These are phyloP conservation scores for Candida argentea DNA, from an alignment of 805 yeast genomes.

Conservation along the genomic window DNA sequence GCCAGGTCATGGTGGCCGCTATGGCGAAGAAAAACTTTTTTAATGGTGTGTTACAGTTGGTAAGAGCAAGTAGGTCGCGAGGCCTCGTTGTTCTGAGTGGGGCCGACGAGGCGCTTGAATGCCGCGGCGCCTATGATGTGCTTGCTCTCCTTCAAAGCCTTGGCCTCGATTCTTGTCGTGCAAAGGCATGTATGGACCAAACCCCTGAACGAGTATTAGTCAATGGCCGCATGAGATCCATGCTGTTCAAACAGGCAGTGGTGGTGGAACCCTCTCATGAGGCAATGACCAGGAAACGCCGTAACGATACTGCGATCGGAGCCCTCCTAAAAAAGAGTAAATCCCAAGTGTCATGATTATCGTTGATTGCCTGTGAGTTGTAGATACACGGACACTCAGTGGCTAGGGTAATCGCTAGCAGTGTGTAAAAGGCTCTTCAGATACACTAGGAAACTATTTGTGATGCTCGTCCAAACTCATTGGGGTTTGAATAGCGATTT, in stretches of 20 bases:
- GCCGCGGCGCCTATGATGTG: slow-evolving; percentile 63
- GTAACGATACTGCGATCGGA: slow-evolving; percentile 14
- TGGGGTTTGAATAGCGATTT: too few species aligned
- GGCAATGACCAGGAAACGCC: slow-evolving; percentile 7
- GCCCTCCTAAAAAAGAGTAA: slow-evolving; percentile 15
- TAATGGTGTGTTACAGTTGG: slow-evolving; percentile 60
- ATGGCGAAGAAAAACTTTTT: slow-evolving; percentile 51
- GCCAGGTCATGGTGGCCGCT: slow-evolving; percentile 10
- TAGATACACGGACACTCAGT: too few species aligned
- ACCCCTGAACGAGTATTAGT: slow-evolving; percentile 56
- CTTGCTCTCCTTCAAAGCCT: slow-evolving; percentile 53
- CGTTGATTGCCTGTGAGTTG: slow-evolving; percentile 21
- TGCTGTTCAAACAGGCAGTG: slow-evolving; percentile 71
- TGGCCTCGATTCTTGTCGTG: slow-evolving; percentile 59
- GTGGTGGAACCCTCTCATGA: slow-evolving; percentile 34
- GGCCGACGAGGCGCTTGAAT: slow-evolving; percentile 42
- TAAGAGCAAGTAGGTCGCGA: slow-evolving; percentile 71
- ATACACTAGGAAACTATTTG: too few species aligned
- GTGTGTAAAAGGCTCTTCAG: too few species aligned
- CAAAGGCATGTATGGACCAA: slow-evolving; percentile 47
- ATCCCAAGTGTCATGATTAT: too few species aligned
- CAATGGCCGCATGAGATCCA: slow-evolving; percentile 63
- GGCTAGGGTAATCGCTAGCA: too few species aligned
- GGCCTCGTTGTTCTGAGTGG: slow-evolving; percentile 80
- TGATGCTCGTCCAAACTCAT: too few species aligned